Percentiles rank a stretch among this genome's conserved stretches.
These are phyloP conservation scores for Phytophthora sojae DNA, from an alignment of 352 stramenopile genomes.

Conservation along the genomic window DNA sequence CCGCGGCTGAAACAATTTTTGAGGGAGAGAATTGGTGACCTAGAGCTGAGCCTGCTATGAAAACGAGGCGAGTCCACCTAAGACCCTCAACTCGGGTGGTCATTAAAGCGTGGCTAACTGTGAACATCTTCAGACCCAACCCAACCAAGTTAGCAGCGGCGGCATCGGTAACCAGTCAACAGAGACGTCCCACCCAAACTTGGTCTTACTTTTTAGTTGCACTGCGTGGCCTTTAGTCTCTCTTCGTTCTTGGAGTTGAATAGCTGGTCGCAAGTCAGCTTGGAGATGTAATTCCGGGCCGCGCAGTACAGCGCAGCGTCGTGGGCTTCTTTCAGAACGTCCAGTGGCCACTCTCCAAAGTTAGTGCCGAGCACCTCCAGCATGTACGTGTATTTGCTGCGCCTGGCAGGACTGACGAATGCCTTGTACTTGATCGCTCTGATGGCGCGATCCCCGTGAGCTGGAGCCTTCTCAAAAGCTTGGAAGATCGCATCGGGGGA, in stretches of 20 bases:
- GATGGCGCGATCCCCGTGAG: neutral
- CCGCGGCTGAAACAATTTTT: too few species aligned
- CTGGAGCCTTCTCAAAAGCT: neutral
- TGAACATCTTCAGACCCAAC: too few species aligned
- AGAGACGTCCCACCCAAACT: neutral
- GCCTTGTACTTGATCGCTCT: neutral
- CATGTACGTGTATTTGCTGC: neutral
- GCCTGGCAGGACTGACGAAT: neutral
- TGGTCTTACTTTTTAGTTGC: neutral
- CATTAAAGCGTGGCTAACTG: too few species aligned
- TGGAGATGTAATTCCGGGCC: neutral
- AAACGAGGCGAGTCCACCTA: too few species aligned
- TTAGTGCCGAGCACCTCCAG: neutral
- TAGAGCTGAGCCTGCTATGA: too few species aligned
- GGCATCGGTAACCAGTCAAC: too few species aligned
- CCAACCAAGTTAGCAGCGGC: too few species aligned
- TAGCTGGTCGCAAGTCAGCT: neutral
- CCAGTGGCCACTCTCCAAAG: neutral
- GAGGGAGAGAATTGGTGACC: too few species aligned
- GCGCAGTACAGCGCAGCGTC: neutral
- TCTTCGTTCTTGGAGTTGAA: neutral
- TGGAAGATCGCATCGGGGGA: neutral
- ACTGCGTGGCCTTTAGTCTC: neutral
- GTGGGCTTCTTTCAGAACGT: neutral
- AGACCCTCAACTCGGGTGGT: too few species aligned